Conservation (phyloP, 2,329 filamentous ascomycete genomes). For the Fusarium sp. region DNA sequence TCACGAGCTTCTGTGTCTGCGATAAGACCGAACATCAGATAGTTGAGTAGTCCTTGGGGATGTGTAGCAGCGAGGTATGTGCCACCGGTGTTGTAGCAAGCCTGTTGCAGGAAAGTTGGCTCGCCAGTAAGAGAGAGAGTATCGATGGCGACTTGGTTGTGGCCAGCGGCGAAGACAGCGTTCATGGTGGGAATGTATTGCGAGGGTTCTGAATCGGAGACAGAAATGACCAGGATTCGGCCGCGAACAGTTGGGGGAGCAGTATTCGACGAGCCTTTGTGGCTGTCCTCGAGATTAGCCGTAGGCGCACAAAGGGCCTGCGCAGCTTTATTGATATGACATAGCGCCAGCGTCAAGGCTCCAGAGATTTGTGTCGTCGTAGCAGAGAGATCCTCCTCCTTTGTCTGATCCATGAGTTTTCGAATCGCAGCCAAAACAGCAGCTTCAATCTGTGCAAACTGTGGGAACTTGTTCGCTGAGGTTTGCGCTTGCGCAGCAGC, state of each 20-base stretch:
- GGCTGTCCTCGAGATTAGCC: slow-evolving; percentile 51
- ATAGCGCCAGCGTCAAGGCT: slow-evolving; percentile 87
- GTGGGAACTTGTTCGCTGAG: slow-evolving; percentile 89
- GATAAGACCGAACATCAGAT: slow-evolving; percentile 93
- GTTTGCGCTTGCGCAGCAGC: slow-evolving; percentile 47
- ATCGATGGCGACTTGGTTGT: slow-evolving; percentile 89
- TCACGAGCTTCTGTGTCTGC: slow-evolving; percentile 67
- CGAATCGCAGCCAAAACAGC: slow-evolving; percentile 80
- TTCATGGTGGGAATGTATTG: slow-evolving; percentile 99
- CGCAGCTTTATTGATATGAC: slow-evolving; percentile 87
- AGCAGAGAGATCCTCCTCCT: slow-evolving; percentile 70
- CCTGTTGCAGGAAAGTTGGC: slow-evolving; percentile 94
- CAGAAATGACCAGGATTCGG: slow-evolving; percentile 89
- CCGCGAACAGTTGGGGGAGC: slow-evolving; percentile 50
- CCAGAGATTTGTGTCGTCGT: slow-evolving; percentile 90
- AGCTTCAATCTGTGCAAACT: slow-evolving; percentile 87
- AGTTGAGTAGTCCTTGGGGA: slow-evolving; percentile 83
- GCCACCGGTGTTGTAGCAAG: slow-evolving; percentile 71
- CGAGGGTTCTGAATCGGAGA: slow-evolving; percentile 84
- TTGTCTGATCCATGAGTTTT: slow-evolving; percentile 77
- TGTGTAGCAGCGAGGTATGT: slow-evolving; percentile 64
- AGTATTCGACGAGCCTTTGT: slow-evolving; percentile 46
- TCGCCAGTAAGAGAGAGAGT: slow-evolving; percentile 87
- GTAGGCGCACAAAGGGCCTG: slow-evolving; percentile 71
- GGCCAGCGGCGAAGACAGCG: slow-evolving; percentile 92